Conservation (phyloP, 2,329 filamentous ascomycete genomes). For the Blastomyces percursus region DNA sequence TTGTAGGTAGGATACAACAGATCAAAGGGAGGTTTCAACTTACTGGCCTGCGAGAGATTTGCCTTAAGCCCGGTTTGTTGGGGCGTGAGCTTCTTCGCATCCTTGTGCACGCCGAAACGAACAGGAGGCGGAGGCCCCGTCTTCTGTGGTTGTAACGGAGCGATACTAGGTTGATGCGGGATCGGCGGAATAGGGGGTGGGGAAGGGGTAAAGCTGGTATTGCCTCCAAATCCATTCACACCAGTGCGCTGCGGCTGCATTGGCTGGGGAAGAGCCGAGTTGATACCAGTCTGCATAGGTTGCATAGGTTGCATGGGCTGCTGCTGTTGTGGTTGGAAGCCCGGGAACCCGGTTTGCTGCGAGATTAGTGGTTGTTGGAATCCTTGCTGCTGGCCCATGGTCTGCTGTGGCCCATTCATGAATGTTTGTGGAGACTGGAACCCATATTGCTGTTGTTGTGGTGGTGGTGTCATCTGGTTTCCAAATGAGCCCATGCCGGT, state of each 20-base stretch:
- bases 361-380: slow-evolving; percentile 44
- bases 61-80: slow-evolving; percentile 84
- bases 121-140: slow-evolving; percentile 80
- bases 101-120: slow-evolving; percentile 67
- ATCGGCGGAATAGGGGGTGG: slow-evolving; percentile 46
- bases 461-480: slow-evolving; percentile 18
- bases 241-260: slow-evolving; percentile 41
- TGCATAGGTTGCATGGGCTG: slow-evolving; percentile 28
- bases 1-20: slow-evolving; percentile 2
- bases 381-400: slow-evolving; percentile 33
- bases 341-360: slow-evolving; percentile 33
- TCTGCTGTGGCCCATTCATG: slow-evolving; percentile 39
- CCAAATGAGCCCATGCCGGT: slow-evolving; percentile 42
- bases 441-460: slow-evolving; percentile 35
- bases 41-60: slow-evolving; percentile 91
- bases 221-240: slow-evolving; percentile 40
- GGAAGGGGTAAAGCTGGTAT: slow-evolving; percentile 40
- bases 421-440: slow-evolving; percentile 28
- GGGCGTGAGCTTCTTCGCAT: slow-evolving; percentile 63
- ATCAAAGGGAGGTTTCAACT: slow-evolving; percentile 39
- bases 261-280: slow-evolving; percentile 23
- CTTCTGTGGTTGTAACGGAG: slow-evolving; percentile 62
- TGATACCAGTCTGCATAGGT: slow-evolving; percentile 40
- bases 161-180: slow-evolving; percentile 46
- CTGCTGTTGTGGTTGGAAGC: slow-evolving; percentile 35